Evolutionary conservation across 1,284 basidiomycete genomes (phyloP).

Genomic region (Ustilago loliicola): DNA sequence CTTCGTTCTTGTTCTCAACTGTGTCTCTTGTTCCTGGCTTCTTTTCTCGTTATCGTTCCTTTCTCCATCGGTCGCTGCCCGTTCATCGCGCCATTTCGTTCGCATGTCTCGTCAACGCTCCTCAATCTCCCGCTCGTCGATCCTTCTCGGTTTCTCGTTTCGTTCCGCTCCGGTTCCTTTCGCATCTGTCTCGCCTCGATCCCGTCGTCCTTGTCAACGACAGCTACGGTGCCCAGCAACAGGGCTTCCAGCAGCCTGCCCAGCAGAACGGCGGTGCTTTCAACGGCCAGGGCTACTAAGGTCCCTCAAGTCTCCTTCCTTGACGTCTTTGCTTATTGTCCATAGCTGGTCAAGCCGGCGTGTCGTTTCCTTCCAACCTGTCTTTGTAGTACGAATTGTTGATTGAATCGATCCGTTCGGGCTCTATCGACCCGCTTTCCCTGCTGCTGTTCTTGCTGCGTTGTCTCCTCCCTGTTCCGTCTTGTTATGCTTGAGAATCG

Average conservation of each 20-base stretch:
- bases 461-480: conserved; percentile 7
- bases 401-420: conserved; percentile 33
- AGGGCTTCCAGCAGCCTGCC: conserved; percentile 48
- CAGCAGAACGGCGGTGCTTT: conserved; percentile 49
- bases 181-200: neutral
- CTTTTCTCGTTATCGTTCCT: conserved; percentile 4
- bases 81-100: conserved; percentile 13
- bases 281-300: conserved; percentile 58
- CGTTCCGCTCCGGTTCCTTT: neutral
- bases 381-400: conserved; percentile 21
- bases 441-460: neutral
- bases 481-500: neutral
- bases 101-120: conserved; percentile 4
- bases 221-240: conserved; percentile 47
- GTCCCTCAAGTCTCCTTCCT: conserved; percentile 9
- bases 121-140: conserved; percentile 7
- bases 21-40: conserved; percentile 23
- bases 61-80: conserved; percentile 3
- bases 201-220: conserved; percentile 7
- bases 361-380: conserved; percentile 2
- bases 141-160: conserved; percentile 4
- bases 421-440: conserved; percentile 1
- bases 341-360: neutral
- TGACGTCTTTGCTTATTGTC: neutral
- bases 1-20: conserved; percentile 31